Conservation (phyloP, 176 grass and related monocot species). For the Ampelocalamus luodianensis region DNA sequence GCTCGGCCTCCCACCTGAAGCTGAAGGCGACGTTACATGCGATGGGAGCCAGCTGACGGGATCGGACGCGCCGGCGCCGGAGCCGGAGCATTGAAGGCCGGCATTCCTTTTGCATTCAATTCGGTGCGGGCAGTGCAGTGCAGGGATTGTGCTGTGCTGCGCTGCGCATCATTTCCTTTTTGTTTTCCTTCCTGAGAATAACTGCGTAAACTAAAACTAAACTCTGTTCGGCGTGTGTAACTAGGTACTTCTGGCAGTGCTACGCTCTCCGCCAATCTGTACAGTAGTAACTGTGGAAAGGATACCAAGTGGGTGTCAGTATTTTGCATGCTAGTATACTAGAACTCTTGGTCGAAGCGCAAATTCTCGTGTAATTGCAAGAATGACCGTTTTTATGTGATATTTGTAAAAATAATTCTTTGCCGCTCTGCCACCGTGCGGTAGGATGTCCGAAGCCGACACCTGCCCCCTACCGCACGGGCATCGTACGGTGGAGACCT, state of each 20-base stretch:
- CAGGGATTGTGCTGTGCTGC: background rate
- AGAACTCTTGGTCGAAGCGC: no score
- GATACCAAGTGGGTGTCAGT: no score
- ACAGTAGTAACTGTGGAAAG: background rate
- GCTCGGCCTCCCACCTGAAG: background rate
- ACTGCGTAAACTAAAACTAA: background rate
- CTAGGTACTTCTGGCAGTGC: background rate
- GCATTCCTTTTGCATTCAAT: constrained; percentile 14
- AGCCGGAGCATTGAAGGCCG: constrained; percentile 8
- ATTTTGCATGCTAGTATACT: no score
- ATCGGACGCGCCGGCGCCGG: background rate
- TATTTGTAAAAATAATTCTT: no score
- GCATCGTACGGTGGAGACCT: no score
- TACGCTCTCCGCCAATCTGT: background rate
- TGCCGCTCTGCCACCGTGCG: no score
- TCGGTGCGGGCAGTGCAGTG: no score
- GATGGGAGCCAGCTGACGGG: background rate
- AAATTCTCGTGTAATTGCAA: no score
- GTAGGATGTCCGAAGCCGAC: no score
- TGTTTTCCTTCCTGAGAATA: constrained; percentile 7
- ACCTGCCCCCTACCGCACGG: no score
- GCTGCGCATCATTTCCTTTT: background rate
- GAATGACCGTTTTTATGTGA: no score
- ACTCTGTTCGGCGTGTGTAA: background rate
- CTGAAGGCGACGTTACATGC: constrained; percentile 41